Percentiles rank a stretch among this genome's conserved stretches.
phyloP scores from a whole-genome alignment of 352 stramenopile species.

The Thalassiosira mediterranea region DNA sequence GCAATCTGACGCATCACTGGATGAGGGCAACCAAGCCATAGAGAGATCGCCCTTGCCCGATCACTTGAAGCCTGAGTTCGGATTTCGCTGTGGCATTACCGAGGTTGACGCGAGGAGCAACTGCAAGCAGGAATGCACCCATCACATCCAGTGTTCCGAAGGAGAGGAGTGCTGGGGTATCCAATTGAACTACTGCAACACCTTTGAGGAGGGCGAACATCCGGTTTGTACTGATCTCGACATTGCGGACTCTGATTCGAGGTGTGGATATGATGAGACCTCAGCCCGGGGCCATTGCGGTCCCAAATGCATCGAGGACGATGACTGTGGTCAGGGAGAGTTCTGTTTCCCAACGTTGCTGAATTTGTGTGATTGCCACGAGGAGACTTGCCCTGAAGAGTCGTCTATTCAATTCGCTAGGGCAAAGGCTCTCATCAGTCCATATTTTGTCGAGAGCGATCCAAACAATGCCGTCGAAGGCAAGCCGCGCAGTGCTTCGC shows the following conservation, averaged over 20 bases:
- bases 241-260: constrained; percentile 25
- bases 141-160: constrained; percentile 41
- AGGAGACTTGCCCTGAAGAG: constrained; percentile 9
- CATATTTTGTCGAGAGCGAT: background rate
- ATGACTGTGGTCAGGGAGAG: constrained; percentile 36
- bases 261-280: constrained; percentile 50
- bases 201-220: constrained; percentile 53
- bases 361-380: constrained; percentile 53
- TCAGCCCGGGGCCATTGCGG: constrained; percentile 49
- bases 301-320: constrained; percentile 29
- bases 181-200: constrained; percentile 60
- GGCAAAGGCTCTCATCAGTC: constrained; percentile 28
- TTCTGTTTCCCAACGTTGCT: constrained; percentile 42
- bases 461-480: background rate
- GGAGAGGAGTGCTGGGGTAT: constrained; percentile 55
- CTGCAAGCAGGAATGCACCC: constrained; percentile 51
- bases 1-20: constrained; percentile 10
- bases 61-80: constrained; percentile 36
- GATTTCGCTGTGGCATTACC: constrained; percentile 46
- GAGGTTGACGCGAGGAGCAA: constrained; percentile 56
- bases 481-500: background rate
- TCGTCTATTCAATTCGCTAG: constrained; percentile 24
- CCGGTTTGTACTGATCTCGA: constrained; percentile 46
- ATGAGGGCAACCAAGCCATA: constrained; percentile 9
- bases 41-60: constrained; percentile 26